These are phyloP conservation scores for Oryza rufipogon DNA, from an alignment of 176 grass and related monocot genomes.

Conservation along the genomic window DNA sequence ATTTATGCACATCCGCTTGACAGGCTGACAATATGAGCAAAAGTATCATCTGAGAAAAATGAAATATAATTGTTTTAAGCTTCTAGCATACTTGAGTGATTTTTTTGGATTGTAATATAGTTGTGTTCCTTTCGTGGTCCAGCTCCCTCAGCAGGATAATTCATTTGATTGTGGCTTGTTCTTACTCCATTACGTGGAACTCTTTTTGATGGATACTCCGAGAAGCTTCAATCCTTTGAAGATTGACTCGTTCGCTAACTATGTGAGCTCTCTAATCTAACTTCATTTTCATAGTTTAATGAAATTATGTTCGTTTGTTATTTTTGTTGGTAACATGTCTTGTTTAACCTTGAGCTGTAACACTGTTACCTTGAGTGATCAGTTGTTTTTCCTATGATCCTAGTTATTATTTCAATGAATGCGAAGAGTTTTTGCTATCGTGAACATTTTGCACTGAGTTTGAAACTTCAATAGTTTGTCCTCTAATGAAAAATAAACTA, in stretches of 20 bases:
- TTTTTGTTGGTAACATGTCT: slow-evolving; percentile 19
- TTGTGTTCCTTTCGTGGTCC: slow-evolving; percentile 41
- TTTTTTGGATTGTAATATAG: slow-evolving; percentile 23
- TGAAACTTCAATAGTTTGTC: not conserved
- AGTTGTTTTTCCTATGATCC: not conserved
- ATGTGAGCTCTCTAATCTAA: slow-evolving; percentile 67
- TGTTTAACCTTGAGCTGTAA: not conserved
- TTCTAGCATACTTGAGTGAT: not conserved
- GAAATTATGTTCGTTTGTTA: slow-evolving; percentile 19
- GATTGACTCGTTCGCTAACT: slow-evolving; percentile 61
- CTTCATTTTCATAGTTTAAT: slow-evolving; percentile 31
- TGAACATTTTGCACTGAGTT: not conserved
- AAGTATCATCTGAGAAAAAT: not conserved
- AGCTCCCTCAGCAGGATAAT: slow-evolving; percentile 99
- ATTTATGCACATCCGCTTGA: no score
- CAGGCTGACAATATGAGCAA: not conserved
- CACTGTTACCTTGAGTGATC: slow-evolving; percentile 17
- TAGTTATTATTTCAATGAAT: slow-evolving; percentile 2
- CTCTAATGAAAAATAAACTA: not conserved
- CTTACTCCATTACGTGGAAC: slow-evolving; percentile 90
- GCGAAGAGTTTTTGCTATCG: slow-evolving; percentile 13
- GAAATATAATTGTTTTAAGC: not conserved
- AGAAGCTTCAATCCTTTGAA: slow-evolving; percentile 70
- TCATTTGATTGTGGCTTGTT: slow-evolving; percentile 96
- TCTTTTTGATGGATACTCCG: slow-evolving; percentile 85